Base-by-base conservation (phyloP, 73 alveolate genomes). In the Paramecium bursaria region DNA sequence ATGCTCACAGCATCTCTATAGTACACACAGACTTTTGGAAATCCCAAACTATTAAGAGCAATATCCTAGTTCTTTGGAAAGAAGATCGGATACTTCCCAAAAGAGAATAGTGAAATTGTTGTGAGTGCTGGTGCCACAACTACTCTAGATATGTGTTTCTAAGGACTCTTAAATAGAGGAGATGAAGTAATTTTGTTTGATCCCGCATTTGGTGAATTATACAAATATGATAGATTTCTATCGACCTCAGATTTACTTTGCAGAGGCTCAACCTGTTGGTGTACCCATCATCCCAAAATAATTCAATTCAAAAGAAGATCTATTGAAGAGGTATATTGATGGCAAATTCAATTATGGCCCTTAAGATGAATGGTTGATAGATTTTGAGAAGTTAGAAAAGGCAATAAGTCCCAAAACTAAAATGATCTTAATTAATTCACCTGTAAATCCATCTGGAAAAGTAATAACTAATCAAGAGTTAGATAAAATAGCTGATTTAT, bases 361-460 rank as follows among this genome's bases (percentile, higher is more conserved):
- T 2, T 49, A 61, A 35, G 89, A 79, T 46, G 74, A 48, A 13
- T 94, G 97, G 95, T 55, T 74, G n/a, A 60, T 92, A 14, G 95
- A 92, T 54, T 87, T 77, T 21, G 94, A 94, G 15, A 48, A 31
- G 14, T 86, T 94, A 4, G 94, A 90, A 74, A 25, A 82, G 49
- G 86, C 91, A 0, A 79, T 94, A 5, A 76, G 54, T 75, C 86
- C 74, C 23, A 91, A 91, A 53, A 91, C 98, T 25, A 91, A 90
- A 57, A 82, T 86, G 26, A 29, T 94, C 7, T 26, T 94, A 23
- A 53, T 94, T n/a, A 94, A 94, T 76, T 88, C 88, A 46, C 95
- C 97, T 6, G 92, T 92, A 73, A 94, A 94, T 82, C 98, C 98
- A 17, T 91, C 96, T 39, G 98, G 97, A 19, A 94, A 94, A 73